Evolutionary conservation across 176 grass and related monocot genomes (phyloP), one percentile per base, ranked within the genome.

Genomic region (Eleusine coracana): DNA sequence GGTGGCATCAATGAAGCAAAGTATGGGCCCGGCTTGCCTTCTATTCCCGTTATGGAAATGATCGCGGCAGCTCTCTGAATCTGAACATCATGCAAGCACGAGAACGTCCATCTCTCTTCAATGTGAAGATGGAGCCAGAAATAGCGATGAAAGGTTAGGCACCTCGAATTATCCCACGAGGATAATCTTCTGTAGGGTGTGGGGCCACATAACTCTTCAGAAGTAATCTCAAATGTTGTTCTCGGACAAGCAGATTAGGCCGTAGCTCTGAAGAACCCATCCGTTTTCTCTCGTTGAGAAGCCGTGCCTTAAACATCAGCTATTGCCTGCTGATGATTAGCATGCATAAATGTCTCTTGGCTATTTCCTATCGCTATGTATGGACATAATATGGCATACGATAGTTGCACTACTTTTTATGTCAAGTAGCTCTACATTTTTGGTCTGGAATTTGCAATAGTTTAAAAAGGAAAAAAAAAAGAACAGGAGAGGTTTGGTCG

Each of bases 81-180:
- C 78, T 76, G 77, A 60, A 78, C 79, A 73, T 60, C 50, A 61
- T 34, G 67, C 83, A 51, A 10, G 78, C 83, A 66, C 44, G 5
- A 71, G 52, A 85, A 44, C 8, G 44, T 31, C 37, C 41, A 62
- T 76, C 9, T 56, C 9, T 56, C 81, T 75, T 86, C 37, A 77
- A 42, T 10, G 56, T 31, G 40, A 75, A 42, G 64, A 52, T 72
- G 46, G 60, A 68, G 25, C 77, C 18, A 1, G 3, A 78, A 71
- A 73, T 60, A 67, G 59, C 6, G 72, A 71, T 66, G 60, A 50
- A 66, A 23, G 72, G 88, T 86, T 90, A 41, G 88, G 83, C 79
- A 78, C 73, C 16, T 82, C n/a, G 29, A 66, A 67, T 82, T 86
- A 82, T 82, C 79, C 79, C 79, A 82, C 79, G 67, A 86, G 83